Evolutionary conservation across 495 filamentous ascomycete genomes (phyloP).

Genomic region (Aspergillus sclerotiicarbonarius): DNA sequence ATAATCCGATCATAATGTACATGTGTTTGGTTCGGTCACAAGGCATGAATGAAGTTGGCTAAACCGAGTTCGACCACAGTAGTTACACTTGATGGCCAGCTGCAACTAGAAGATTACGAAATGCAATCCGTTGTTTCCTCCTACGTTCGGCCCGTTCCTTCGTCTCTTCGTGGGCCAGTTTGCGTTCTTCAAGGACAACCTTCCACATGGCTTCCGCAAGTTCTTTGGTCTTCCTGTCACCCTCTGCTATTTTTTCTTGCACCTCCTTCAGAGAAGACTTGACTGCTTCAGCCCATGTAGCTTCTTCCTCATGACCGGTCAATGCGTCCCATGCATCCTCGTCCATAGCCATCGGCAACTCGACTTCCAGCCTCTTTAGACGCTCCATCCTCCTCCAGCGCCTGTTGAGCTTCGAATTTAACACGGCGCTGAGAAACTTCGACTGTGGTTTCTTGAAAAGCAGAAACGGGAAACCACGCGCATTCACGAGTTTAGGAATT

Average conservation of each 20-base stretch:
- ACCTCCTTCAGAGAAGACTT: conserved; percentile 19
- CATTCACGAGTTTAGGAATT: conserved; percentile 59
- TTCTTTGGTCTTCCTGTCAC: conserved; percentile 28
- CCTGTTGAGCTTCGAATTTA: conserved; percentile 51
- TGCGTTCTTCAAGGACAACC: conserved; percentile 41
- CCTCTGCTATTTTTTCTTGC: conserved; percentile 19
- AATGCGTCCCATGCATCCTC: conserved; percentile 61
- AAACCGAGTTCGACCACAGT: too few relatives aligned
- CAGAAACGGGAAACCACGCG: conserved; percentile 64
- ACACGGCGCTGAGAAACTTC: conserved; percentile 49
- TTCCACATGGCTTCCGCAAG: conserved; percentile 42
- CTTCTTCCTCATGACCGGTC: conserved; percentile 23
- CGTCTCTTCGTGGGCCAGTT: conserved; percentile 33
- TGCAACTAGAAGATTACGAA: too few relatives aligned
- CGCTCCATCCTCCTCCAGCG: conserved; percentile 35
- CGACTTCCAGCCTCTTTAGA: conserved; percentile 29
- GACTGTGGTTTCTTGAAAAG: conserved; percentile 70
- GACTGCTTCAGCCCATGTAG: conserved; percentile 26
- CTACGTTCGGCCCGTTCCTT: conserved; percentile 1
- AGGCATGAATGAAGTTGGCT: too few relatives aligned
- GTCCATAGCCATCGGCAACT: conserved; percentile 42
- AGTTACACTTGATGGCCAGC: too few relatives aligned
- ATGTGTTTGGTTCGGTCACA: neutral
- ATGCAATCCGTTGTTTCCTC: too few relatives aligned
- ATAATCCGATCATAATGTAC: neutral